Conservation (phyloP, 164 flowering plant species). For the Magnolia officinalis region DNA sequence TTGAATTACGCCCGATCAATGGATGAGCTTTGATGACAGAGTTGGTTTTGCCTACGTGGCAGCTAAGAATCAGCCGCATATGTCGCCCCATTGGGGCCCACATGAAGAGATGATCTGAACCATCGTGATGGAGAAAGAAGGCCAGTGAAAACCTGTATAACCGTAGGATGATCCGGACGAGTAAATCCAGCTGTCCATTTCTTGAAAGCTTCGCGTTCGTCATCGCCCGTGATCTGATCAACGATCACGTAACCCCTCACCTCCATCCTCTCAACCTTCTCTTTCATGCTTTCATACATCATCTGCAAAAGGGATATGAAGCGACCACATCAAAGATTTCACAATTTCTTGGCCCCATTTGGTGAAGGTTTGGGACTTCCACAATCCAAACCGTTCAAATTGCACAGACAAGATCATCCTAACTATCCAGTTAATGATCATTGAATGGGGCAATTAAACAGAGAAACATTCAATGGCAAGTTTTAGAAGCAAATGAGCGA, state of each 20-base stretch:
- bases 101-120: not conserved
- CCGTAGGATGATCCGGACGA: conserved; percentile 35
- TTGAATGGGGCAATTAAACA: no score
- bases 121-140: not conserved
- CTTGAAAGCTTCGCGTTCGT: conserved; percentile 22
- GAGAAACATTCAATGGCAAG: no score
- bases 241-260: conserved; percentile 20
- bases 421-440: no score
- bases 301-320: conserved; percentile 15
- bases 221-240: conserved; percentile 19
- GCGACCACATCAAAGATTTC: not conserved
- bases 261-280: conserved; percentile 26
- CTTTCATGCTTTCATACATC: conserved; percentile 35
- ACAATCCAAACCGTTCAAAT: not conserved
- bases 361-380: not conserved
- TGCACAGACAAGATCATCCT: not conserved
- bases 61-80: no score
- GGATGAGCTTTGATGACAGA: no score
- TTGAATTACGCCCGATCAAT: no score
- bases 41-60: no score
- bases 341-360: not conserved
- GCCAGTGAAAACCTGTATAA: conserved; percentile 26
- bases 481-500: no score
- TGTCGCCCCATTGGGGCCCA: no score
- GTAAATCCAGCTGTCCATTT: conserved; percentile 34